Evolutionary conservation across 2,329 filamentous ascomycete genomes (phyloP).

Genomic region (Colletotrichum sp.): DNA sequence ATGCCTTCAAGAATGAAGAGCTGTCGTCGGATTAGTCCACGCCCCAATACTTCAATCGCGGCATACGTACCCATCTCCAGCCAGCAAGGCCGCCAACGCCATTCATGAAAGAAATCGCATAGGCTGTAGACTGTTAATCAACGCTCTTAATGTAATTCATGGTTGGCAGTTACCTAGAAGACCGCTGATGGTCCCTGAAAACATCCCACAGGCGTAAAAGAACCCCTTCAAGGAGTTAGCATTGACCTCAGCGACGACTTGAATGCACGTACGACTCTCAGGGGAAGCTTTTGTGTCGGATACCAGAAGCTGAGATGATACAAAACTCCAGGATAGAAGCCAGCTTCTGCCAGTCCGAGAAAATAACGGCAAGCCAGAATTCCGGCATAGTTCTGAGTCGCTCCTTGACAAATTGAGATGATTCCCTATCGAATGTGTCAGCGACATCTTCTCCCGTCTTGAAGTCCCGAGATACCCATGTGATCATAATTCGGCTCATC

Average conservation of each 20-base stretch:
- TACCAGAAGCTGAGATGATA: slow-evolving; percentile 37
- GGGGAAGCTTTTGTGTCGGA: slow-evolving; percentile 32
- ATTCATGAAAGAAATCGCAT: slow-evolving; percentile 32
- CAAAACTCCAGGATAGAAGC: slow-evolving; percentile 33
- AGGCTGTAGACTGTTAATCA: slow-evolving; percentile 7
- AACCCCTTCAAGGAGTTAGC: slow-evolving; percentile 26
- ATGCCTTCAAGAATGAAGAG: slow-evolving; percentile 31
- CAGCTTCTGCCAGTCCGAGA: slow-evolving; percentile 31
- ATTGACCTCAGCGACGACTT: not conserved
- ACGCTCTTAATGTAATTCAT: accelerated
- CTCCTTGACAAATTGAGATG: slow-evolving; percentile 28
- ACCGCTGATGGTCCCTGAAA: slow-evolving; percentile 35
- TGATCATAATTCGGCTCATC: slow-evolving; percentile 31
- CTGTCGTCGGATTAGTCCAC: slow-evolving; percentile 7
- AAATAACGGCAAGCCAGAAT: slow-evolving; percentile 31
- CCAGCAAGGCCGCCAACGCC: slow-evolving; percentile 26
- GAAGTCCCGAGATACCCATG: slow-evolving; percentile 17
- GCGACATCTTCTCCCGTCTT: not conserved
- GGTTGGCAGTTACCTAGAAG: slow-evolving; percentile 20
- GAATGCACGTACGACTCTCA: slow-evolving; percentile 30
- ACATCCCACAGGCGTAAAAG: slow-evolving; percentile 36
- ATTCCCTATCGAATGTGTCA: slow-evolving; percentile 4
- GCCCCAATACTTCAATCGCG: not conserved
- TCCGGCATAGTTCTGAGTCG: slow-evolving; percentile 27
- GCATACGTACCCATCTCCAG: slow-evolving; percentile 27